phyloP scores from a whole-genome alignment of 169 alveolate genomes.

The Haemoproteus tartakovskyi region DNA sequence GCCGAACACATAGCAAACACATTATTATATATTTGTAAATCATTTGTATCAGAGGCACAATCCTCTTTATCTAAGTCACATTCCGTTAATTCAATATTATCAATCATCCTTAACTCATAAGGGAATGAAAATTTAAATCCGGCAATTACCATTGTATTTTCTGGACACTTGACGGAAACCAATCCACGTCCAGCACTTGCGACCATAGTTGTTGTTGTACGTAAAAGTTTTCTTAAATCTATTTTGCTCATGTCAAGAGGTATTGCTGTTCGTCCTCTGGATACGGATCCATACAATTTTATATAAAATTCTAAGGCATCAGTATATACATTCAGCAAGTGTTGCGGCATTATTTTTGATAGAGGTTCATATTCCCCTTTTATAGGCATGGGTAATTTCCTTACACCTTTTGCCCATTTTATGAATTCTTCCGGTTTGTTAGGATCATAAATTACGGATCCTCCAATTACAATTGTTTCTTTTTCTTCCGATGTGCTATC shows the following conservation, averaged over 20 bases:
- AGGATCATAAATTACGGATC: slow-evolving; percentile 74
- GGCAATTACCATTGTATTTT: no score
- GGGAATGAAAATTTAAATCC: no score
- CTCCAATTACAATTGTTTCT: slow-evolving; percentile 76
- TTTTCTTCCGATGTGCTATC: slow-evolving; percentile 67
- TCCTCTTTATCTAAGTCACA: no score
- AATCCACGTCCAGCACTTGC: no score
- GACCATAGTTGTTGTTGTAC: no score
- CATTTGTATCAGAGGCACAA: no score
- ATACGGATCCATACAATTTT: slow-evolving; percentile 19
- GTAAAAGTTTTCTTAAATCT: slow-evolving; percentile 27
- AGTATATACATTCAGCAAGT: slow-evolving; percentile 25
- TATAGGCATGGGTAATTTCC: slow-evolving; percentile 78
- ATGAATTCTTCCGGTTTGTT: slow-evolving; percentile 67
- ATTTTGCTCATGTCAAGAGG: slow-evolving; percentile 28
- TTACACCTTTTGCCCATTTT: slow-evolving; percentile 75
- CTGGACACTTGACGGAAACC: no score
- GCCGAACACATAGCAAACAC: no score
- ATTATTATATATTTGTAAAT: no score
- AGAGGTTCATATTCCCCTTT: slow-evolving; percentile 72
- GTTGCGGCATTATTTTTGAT: slow-evolving; percentile 58
- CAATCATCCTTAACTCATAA: no score
- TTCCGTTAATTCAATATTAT: no score
- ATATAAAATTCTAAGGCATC: slow-evolving; percentile 49
- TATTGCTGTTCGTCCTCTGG: slow-evolving; percentile 25